phyloP scores from a whole-genome alignment of 1,284 basidiomycete genomes.

The Fomitopsis pinicola region DNA sequence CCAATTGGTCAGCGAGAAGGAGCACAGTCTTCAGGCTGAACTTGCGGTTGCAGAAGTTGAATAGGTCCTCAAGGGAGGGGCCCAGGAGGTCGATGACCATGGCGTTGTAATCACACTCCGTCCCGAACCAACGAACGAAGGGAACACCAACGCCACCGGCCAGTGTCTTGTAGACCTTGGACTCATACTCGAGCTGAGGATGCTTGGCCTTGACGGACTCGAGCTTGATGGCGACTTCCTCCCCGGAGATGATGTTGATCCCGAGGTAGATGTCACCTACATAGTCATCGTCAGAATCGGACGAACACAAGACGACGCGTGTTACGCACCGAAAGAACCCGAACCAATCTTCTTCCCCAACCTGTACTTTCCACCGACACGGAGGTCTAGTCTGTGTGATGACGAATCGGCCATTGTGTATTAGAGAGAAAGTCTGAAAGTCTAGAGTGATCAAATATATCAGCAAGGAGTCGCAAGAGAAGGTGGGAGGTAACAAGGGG shows the following conservation, averaged over 20 bases:
- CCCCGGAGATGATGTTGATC: conserved; percentile 99
- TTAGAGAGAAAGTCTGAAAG: conserved; percentile 3
- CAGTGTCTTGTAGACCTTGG: conserved; percentile 95
- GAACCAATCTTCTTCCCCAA: conserved; percentile 99
- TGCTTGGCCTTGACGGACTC: conserved; percentile 99
- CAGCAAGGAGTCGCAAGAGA: conserved; percentile 1
- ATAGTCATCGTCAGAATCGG: conserved; percentile 1
- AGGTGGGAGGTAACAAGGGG: not conserved
- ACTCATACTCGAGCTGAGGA: conserved; percentile 99
- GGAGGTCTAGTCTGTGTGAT: conserved; percentile 83
- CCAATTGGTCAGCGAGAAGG: conserved; percentile 94
- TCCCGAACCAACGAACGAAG: conserved; percentile 97
- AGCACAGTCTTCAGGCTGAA: conserved; percentile 97
- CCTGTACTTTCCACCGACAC: conserved; percentile 97
- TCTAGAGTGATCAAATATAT: conserved; percentile 5
- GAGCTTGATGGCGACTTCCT: conserved; percentile 99
- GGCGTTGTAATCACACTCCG: conserved; percentile 99
- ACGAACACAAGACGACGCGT: not conserved
- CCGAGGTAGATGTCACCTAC: conserved; percentile 98
- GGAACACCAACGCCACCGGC: conserved; percentile 98
- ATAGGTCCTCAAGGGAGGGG: conserved; percentile 96
- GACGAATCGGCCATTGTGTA: conserved; percentile 61
- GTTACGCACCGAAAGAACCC: conserved; percentile 87
- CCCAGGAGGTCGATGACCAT: conserved; percentile 99
- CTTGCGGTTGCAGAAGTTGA: conserved; percentile 99